Conservation (phyloP, 495 filamentous ascomycete species). For the Glutinoglossum americanum region DNA sequence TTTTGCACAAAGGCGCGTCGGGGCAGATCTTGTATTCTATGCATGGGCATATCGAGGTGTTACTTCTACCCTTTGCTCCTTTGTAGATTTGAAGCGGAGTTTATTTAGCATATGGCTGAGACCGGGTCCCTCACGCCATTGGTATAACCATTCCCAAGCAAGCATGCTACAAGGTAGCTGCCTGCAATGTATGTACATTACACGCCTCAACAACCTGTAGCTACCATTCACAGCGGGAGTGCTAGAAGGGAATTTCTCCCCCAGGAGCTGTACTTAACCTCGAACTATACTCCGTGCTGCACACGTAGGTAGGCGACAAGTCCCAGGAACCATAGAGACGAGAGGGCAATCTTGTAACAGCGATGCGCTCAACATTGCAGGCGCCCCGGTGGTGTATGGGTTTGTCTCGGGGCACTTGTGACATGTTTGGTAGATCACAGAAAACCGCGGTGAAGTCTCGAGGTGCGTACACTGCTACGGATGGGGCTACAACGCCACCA, state of each 20-base stretch:
- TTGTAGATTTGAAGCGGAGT: not conserved
- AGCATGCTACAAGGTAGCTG: not conserved
- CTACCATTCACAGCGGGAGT: not conserved
- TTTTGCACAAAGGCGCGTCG: not conserved
- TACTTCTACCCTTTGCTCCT: not conserved
- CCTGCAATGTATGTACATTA: not conserved
- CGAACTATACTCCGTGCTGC: no score
- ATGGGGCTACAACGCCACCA: not conserved
- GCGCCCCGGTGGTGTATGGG: no score
- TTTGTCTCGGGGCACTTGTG: no score
- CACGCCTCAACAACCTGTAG: not conserved
- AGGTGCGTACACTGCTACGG: no score
- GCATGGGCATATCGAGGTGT: not conserved
- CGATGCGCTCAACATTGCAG: no score
- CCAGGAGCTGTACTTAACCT: not conserved
- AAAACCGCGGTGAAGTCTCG: no score
- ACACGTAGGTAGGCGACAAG: no score
- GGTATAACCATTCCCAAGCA: not conserved
- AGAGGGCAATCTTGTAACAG: no score
- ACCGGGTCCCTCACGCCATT: not conserved
- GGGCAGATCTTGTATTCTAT: not conserved
- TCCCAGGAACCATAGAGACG: no score
- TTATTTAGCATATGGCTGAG: not conserved
- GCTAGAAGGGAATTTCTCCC: not conserved
- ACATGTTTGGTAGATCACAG: no score